Conservation (phyloP, 129 eudicot genomes). For the Pittosporum tobira region DNA sequence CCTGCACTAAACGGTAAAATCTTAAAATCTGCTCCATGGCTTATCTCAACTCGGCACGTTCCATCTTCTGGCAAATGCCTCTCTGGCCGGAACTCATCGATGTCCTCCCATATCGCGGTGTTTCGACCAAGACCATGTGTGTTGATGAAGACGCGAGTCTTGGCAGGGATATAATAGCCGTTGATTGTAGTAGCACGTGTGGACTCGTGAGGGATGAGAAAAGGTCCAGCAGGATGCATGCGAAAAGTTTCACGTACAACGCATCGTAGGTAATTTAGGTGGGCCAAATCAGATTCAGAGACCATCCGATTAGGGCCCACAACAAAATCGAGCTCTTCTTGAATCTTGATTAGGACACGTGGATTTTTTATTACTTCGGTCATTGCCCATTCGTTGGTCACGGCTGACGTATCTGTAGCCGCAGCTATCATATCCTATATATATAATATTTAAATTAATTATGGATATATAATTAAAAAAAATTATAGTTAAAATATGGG, state of each 20-base stretch:
- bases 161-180: constrained; percentile 73
- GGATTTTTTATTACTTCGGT: constrained; percentile 87
- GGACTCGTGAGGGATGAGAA: constrained; percentile 92
- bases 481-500: no score
- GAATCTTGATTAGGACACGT: constrained; percentile 56
- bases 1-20: constrained; percentile 92
- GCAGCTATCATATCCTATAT: constrained; percentile 95
- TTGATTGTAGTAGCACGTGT: constrained; percentile 62
- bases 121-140: constrained; percentile 80
- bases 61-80: constrained; percentile 54
- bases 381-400: constrained; percentile 97
- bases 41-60: constrained; percentile 81
- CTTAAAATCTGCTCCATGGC: constrained; percentile 89
- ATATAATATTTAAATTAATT: no score
- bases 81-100: constrained; percentile 75
- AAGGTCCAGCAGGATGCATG: constrained; percentile 96
- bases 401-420: constrained; percentile 90
- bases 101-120: constrained; percentile 63
- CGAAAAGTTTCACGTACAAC: constrained; percentile 87
- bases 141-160: constrained; percentile 96
- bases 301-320: constrained; percentile 78
- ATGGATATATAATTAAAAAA: no score
- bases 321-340: constrained; percentile 66
- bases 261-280: constrained; percentile 67
- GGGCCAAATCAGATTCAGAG: constrained; percentile 53